Evolutionary conservation across 2,329 filamentous ascomycete species (phyloP).

Genomic region (Claviceps humidiphila): DNA sequence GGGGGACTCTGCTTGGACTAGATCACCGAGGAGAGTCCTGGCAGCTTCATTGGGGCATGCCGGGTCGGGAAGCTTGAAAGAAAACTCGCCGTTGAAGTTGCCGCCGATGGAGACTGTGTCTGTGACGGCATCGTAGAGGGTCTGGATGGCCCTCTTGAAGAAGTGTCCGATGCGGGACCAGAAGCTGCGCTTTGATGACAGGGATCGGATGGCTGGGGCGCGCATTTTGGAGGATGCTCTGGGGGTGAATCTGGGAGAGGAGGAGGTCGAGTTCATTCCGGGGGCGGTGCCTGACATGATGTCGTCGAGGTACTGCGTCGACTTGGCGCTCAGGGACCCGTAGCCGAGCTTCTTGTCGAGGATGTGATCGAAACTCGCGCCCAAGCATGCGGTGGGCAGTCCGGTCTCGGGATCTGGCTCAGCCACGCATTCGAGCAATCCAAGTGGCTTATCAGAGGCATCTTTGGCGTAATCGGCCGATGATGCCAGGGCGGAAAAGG

Average conservation of each 20-base stretch:
- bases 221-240: not conserved
- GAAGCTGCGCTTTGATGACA: slow-evolving; percentile 3
- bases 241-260: not conserved
- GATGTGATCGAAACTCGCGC: slow-evolving; percentile 3
- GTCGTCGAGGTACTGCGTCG: slow-evolving; percentile 7
- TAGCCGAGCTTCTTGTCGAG: slow-evolving; percentile 4
- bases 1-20: not conserved
- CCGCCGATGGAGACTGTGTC: slow-evolving; percentile 6
- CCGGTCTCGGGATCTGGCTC: not conserved
- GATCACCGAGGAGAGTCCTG: not conserved
- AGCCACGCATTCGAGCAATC: not conserved
- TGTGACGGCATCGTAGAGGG: not conserved
- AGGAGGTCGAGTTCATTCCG: not conserved
- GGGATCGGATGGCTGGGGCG: not conserved
- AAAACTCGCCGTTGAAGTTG: slow-evolving; percentile 8
- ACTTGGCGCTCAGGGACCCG: slow-evolving; percentile 4
- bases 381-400: slow-evolving; percentile 4
- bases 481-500: not conserved
- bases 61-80: slow-evolving; percentile 11
- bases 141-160: not conserved
- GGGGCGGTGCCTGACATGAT: not conserved
- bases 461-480: not conserved
- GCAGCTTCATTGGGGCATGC: not conserved
- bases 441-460: not conserved
- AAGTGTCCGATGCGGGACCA: slow-evolving; percentile 1